Base-by-base conservation (phyloP, 129 eudicot species). In the Artemisia annua region DNA sequence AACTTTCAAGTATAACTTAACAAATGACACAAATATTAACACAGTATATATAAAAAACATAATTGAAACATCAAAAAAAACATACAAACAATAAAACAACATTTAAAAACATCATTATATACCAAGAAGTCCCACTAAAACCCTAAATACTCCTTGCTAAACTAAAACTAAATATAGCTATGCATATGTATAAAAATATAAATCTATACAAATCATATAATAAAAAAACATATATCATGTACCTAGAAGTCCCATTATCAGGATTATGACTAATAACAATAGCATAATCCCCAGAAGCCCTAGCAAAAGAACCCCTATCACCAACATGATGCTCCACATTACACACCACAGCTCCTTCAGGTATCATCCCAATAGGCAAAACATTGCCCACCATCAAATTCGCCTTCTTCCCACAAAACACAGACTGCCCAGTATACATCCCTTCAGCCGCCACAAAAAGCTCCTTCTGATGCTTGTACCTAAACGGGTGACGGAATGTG, bases 381-480 rank as follows among this genome's bases (percentile, higher is more conserved):
- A 91, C 95, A 39, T 91, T 88, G 0, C 97, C 97, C 10, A 91
- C 97, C 73, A 84, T 83, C 2, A 91, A 55, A 57, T 84, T 86
- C 4, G 97, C 97, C 66, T 91, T 91, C 85, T 88, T 91, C 0
- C 97, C 97, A 35, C 97, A 91, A 50, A 81, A 91, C 1, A 91
- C 74, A 59, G 85, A 91, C 72, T 91, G 97, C 0, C 96, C 96
- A 3, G 97, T 87, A 74, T 87, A 91, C 83, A 91, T 88, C 0
- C 97, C 97, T 49, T 91, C 97, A 12, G 95, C 91, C 28, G 97
- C 97, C 5, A 91, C 82, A 26, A 91, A 88, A 0, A 86, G 86
- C 84, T 91, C 97, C 88, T 91, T 91, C 88, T 91, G 95, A 39
- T 91, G 97, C 89, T 91, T 81, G 82, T 83, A 88, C 0, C 97